A percentile compares a stretch with the other conserved stretches of the same genome.
phyloP scores from a whole-genome alignment of 768 basidiomycete species.

The Candolleomyces eurysporus region DNA sequence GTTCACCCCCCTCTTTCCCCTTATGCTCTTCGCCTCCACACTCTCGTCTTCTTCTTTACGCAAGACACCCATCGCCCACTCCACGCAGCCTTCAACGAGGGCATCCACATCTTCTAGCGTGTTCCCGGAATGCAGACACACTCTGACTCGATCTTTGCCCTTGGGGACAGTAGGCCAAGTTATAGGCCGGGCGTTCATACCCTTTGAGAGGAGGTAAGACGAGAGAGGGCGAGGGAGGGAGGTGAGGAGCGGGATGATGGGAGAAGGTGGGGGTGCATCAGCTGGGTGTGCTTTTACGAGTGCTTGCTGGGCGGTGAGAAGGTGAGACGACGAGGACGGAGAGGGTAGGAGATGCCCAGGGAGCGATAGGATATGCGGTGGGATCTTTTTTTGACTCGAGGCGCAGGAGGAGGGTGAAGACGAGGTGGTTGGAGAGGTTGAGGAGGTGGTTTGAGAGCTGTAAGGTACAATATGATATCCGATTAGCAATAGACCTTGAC shows the following conservation, averaged over 20 bases:
- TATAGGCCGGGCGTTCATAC: constrained; percentile 73
- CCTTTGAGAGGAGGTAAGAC: constrained; percentile 50
- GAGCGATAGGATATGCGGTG: constrained; percentile 29
- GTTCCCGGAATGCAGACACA: constrained; percentile 87
- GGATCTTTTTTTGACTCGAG: constrained; percentile 40
- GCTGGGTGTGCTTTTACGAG: constrained; percentile 4
- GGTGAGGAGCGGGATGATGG: constrained; percentile 86
- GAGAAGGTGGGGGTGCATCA: constrained; percentile 41
- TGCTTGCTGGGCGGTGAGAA: no score
- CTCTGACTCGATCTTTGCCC: constrained; percentile 78
- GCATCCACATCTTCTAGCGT: constrained; percentile 58
- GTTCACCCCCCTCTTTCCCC: no score
- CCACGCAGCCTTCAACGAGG: constrained; percentile 49
- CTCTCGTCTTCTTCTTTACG: constrained; percentile 1
- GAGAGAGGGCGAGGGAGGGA: constrained; percentile 74
- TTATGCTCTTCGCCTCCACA: background rate
- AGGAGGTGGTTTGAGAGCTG: constrained; percentile 39
- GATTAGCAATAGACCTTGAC: background rate
- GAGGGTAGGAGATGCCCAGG: constrained; percentile 19
- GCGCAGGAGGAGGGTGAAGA: constrained; percentile 29
- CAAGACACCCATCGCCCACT: constrained; percentile 44
- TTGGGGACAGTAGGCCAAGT: constrained; percentile 89
- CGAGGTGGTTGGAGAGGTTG: constrained; percentile 43
- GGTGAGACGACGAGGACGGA: constrained; percentile 36
- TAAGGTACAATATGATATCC: background rate